Evolutionary conservation across 306 rosid species (phyloP).

Genomic region (Dalbergia oliveri): DNA sequence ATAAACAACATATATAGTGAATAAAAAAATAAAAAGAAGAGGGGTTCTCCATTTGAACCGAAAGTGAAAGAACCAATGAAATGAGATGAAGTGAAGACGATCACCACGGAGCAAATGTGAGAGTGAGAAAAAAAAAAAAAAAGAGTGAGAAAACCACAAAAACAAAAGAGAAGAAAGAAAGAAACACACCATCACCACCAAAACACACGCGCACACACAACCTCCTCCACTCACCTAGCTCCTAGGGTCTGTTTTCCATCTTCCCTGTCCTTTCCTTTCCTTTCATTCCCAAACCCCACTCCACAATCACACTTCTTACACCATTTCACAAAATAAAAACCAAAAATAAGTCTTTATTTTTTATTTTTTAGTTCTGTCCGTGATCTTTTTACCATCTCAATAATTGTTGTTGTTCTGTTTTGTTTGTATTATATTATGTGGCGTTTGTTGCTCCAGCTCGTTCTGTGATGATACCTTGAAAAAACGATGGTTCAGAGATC

Average conservation of each 20-base stretch:
- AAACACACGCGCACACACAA: neutral
- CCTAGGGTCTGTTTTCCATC: neutral
- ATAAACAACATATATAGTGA: too few species aligned
- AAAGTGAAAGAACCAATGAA: slow-evolving; percentile 90
- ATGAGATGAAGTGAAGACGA: slow-evolving; percentile 3
- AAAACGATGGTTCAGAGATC: slow-evolving; percentile 48
- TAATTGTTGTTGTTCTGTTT: neutral
- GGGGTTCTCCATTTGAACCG: slow-evolving; percentile 63
- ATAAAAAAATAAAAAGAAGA: neutral
- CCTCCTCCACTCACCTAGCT: neutral
- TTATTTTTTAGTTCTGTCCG: neutral
- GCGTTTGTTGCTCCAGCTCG: slow-evolving; percentile 6
- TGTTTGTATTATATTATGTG: slow-evolving; percentile 27
- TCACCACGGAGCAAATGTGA: slow-evolving; percentile 48
- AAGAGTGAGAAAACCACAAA: slow-evolving; percentile 20
- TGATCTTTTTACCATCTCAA: neutral
- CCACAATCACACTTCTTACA: neutral
- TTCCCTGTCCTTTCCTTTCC: neutral
- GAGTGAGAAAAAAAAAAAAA: slow-evolving; percentile 36
- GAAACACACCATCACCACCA: neutral
- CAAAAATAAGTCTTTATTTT: neutral
- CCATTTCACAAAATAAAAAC: neutral
- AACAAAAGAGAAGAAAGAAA: neutral
- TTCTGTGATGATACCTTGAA: slow-evolving; percentile 34
- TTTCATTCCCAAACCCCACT: neutral